Percentiles rank a stretch among this genome's conserved stretches.
These are phyloP conservation scores for Neoboletus subvelutipes DNA, from an alignment of 768 basidiomycete species.

Conservation along the genomic window DNA sequence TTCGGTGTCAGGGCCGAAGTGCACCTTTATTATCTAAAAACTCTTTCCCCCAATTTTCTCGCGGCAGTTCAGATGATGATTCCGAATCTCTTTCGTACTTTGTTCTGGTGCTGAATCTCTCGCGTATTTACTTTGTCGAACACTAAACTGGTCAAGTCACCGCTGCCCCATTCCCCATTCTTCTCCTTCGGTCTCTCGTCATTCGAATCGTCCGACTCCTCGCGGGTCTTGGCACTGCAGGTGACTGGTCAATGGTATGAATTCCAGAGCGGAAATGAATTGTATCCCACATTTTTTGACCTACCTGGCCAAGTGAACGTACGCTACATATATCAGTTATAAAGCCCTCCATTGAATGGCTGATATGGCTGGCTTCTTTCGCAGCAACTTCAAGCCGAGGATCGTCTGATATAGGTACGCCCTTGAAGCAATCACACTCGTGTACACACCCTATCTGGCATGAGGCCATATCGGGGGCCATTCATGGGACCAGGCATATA, in stretches of 20 bases:
- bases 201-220: slow-evolving; percentile 54
- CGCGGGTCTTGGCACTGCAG: too few relatives aligned
- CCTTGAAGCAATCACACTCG: not conserved
- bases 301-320: not conserved
- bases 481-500: not conserved
- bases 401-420: not conserved
- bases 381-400: not conserved
- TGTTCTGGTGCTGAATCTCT: not conserved
- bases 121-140: not conserved
- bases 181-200: slow-evolving; percentile 50
- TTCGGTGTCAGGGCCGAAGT: too few relatives aligned
- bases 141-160: slow-evolving; percentile 16
- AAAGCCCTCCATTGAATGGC: not conserved
- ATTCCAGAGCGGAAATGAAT: not conserved
- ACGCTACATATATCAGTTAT: not conserved
- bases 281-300: not conserved
- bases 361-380: not conserved
- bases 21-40: too few relatives aligned
- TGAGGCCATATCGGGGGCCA: not conserved
- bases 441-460: not conserved
- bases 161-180: slow-evolving; percentile 29
- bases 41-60: not conserved
- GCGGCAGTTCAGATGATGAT: not conserved
- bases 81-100: too few relatives aligned
- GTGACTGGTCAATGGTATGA: too few relatives aligned